phyloP scores from a whole-genome alignment of 768 basidiomycete species.

The Tulasnella sp. region DNA sequence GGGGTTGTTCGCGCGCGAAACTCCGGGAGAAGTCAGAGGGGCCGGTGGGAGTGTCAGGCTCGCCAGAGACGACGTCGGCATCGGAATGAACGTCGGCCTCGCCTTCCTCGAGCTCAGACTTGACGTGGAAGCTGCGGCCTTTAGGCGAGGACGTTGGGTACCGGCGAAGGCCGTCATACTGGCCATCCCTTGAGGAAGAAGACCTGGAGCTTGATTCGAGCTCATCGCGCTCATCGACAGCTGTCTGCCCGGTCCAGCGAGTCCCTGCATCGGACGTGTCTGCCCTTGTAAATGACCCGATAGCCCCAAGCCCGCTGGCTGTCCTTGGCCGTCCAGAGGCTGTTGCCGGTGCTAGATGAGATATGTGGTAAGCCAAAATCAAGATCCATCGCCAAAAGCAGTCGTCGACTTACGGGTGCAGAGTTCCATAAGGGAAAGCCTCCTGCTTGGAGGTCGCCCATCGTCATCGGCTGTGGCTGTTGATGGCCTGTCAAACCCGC shows the following conservation, averaged over 20 bases:
- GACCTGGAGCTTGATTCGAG: background rate
- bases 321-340: slow-evolving; percentile 13
- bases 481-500: slow-evolving; percentile 13
- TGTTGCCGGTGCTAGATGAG: slow-evolving; percentile 17
- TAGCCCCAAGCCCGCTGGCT: background rate
- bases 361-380: background rate
- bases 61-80: slow-evolving; percentile 11
- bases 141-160: slow-evolving; percentile 5
- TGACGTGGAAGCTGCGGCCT: slow-evolving; percentile 6
- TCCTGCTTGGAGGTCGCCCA: slow-evolving; percentile 16
- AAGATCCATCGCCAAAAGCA: background rate
- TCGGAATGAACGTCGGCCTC: slow-evolving; percentile 16
- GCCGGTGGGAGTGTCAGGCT: slow-evolving; percentile 13
- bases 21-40: slow-evolving; percentile 13
- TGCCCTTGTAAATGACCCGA: background rate
- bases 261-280: slow-evolving; percentile 9
- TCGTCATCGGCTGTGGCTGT: slow-evolving; percentile 10
- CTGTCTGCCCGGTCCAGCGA: slow-evolving; percentile 18
- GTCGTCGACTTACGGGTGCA: slow-evolving; percentile 11
- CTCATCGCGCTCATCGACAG: slow-evolving; percentile 15
- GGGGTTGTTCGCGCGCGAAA: background rate
- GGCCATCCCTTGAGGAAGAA: background rate
- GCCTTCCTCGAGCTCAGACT: background rate
- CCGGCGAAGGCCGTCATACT: background rate
- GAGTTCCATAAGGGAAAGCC: slow-evolving; percentile 21